phyloP scores from a whole-genome alignment of 2,329 filamentous ascomycete species.

The Diaporthe capsici region DNA sequence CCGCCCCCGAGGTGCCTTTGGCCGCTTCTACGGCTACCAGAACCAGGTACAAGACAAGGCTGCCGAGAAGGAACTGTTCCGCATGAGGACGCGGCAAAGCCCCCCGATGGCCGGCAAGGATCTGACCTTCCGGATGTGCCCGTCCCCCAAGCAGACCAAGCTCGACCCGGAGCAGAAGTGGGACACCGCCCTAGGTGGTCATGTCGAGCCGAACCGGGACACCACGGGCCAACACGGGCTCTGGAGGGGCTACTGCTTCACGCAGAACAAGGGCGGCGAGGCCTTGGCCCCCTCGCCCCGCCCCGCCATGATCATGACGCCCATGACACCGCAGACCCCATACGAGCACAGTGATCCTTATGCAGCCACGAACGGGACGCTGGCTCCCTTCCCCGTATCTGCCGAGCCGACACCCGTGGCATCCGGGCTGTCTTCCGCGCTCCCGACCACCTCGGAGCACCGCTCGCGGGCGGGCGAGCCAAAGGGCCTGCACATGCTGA shows the following conservation, averaged over 20 bases:
- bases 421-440: background rate
- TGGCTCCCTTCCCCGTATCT: conserved; percentile 51
- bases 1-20: conserved; percentile 52
- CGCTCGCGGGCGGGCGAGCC: conserved; percentile 46
- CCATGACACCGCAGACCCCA: conserved; percentile 57
- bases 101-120: conserved; percentile 92
- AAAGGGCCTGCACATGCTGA: conserved; percentile 64
- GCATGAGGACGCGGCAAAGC: conserved; percentile 64
- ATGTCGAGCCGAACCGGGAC: conserved; percentile 66
- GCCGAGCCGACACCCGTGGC: conserved; percentile 54
- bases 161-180: conserved; percentile 82
- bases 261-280: conserved; percentile 51
- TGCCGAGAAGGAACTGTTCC: conserved; percentile 60
- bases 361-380: conserved; percentile 55
- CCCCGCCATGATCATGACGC: conserved; percentile 66
- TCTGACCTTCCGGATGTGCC: conserved; percentile 83
- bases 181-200: conserved; percentile 61
- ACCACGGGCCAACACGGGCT: conserved; percentile 74
- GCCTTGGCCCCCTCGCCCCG: conserved; percentile 60
- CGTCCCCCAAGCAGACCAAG: conserved; percentile 86
- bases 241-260: conserved; percentile 82
- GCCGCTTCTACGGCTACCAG: conserved; percentile 52
- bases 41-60: conserved; percentile 61
- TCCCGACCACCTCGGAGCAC: conserved; percentile 36
- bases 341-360: conserved; percentile 56